Conservation (phyloP, 2,329 filamentous ascomycete species). For the Neonectria hederae region DNA sequence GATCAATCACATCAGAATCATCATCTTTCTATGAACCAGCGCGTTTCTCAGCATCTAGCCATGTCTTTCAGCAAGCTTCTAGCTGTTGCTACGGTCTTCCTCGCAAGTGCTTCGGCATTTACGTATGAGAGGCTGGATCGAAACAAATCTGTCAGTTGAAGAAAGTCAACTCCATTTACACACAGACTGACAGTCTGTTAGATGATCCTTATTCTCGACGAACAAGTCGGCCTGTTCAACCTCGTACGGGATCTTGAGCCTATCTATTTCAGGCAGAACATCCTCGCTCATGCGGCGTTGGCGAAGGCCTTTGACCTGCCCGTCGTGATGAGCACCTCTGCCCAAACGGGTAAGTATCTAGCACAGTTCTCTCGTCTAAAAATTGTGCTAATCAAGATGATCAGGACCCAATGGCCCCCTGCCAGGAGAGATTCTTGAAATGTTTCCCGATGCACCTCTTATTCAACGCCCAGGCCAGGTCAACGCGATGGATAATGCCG, state of each 20-base stretch:
- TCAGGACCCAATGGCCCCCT: constrained; percentile 66
- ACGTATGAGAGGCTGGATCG: constrained; percentile 11
- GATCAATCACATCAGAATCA: background rate
- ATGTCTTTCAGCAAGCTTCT: background rate
- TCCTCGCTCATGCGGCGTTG: constrained; percentile 65
- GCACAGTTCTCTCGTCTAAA: background rate
- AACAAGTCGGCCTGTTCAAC: constrained; percentile 56
- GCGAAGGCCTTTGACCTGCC: constrained; percentile 67
- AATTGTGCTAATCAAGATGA: constrained; percentile 35
- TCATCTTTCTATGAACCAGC: background rate
- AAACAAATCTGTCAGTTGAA: background rate
- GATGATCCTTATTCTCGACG: constrained; percentile 10
- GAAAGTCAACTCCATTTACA: background rate
- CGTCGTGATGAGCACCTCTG: constrained; percentile 65
- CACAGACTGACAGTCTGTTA: background rate
- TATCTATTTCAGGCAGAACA: constrained; percentile 64
- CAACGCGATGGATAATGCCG: constrained; percentile 70
- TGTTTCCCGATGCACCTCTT: constrained; percentile 66
- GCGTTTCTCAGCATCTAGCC: background rate
- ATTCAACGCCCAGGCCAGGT: constrained; percentile 69
- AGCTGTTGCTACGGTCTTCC: background rate
- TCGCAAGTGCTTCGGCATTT: background rate
- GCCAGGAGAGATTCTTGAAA: constrained; percentile 65
- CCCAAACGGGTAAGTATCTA: background rate
- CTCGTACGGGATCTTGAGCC: constrained; percentile 65